Percentiles rank a stretch among this genome's conserved stretches.
phyloP scores from a whole-genome alignment of 495 filamentous ascomycete genomes.

The Apiosordaria backusii region DNA sequence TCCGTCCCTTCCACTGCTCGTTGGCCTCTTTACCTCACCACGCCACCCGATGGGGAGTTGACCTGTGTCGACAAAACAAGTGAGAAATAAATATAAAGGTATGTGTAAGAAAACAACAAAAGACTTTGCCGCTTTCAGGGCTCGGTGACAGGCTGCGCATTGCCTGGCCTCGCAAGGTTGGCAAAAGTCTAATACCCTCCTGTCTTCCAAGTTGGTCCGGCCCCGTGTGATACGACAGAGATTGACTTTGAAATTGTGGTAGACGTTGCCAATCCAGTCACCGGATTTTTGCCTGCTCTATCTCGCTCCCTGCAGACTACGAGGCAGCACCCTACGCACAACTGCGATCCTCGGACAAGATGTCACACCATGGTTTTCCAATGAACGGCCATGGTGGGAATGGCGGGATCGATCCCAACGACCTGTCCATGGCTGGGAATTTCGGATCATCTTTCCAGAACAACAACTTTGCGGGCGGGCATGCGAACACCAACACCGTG shows the following conservation, averaged over 20 bases:
- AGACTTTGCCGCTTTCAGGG: neutral
- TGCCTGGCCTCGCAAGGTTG: neutral
- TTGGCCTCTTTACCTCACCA: neutral
- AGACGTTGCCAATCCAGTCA: neutral
- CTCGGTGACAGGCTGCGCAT: neutral
- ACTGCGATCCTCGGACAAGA: constrained; percentile 14
- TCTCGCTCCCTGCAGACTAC: neutral
- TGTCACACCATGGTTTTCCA: constrained; percentile 61
- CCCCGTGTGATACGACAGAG: neutral
- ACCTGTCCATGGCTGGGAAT: constrained; percentile 63
- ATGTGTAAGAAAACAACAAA: neutral
- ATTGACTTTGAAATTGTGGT: neutral
- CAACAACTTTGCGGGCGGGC: constrained; percentile 26
- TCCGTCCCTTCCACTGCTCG: neutral
- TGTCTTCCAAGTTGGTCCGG: neutral
- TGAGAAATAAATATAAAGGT: neutral
- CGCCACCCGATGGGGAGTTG: neutral
- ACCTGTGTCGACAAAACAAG: neutral
- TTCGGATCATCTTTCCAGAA: constrained; percentile 40
- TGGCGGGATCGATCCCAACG: constrained; percentile 75
- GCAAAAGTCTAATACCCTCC: neutral
- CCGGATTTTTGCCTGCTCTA: neutral
- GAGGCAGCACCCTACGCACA: neutral
- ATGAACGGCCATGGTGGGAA: constrained; percentile 59
- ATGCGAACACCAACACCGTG: constrained; percentile 33